These are phyloP conservation scores for Phytophthora tentaculata DNA, from an alignment of 352 stramenopile genomes.

Conservation along the genomic window DNA sequence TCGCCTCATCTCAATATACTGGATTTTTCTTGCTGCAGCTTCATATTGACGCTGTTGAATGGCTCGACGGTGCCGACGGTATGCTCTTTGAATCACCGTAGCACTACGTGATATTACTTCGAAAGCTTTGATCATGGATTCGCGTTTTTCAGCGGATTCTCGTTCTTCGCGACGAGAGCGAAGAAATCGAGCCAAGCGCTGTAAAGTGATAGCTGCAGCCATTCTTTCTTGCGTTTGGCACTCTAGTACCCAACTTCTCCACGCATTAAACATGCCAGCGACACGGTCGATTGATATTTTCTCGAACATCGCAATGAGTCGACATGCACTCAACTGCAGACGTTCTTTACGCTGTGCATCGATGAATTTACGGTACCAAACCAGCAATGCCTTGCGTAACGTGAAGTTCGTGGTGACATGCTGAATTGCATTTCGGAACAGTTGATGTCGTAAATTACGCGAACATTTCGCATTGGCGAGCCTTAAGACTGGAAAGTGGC, in stretches of 20 bases:
- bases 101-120: slow-evolving; percentile 28
- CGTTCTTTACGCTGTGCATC: slow-evolving; percentile 33
- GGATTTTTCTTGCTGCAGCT: slow-evolving; percentile 31
- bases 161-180: slow-evolving; percentile 7
- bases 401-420: slow-evolving; percentile 34
- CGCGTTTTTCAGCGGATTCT: slow-evolving; percentile 9
- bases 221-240: slow-evolving; percentile 35
- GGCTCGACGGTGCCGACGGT: slow-evolving; percentile 24
- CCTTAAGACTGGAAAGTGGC: slow-evolving; percentile 60
- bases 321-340: slow-evolving; percentile 32
- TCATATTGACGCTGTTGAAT: slow-evolving; percentile 16
- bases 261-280: slow-evolving; percentile 24
- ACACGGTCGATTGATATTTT: slow-evolving; percentile 21
- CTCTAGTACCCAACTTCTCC: slow-evolving; percentile 24
- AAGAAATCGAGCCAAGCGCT: slow-evolving; percentile 25
- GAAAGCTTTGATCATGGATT: slow-evolving; percentile 25
- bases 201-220: slow-evolving; percentile 46
- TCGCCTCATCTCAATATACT: slow-evolving; percentile 29
- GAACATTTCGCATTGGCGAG: slow-evolving; percentile 60
- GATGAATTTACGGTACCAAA: slow-evolving; percentile 42
- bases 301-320: slow-evolving; percentile 39
- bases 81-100: slow-evolving; percentile 45
- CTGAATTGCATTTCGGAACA: slow-evolving; percentile 46
- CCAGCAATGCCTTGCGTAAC: slow-evolving; percentile 28
- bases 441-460: slow-evolving; percentile 38